phyloP scores from a whole-genome alignment of 192 early-diverging fungal species.

The Phycomyces nitens region DNA sequence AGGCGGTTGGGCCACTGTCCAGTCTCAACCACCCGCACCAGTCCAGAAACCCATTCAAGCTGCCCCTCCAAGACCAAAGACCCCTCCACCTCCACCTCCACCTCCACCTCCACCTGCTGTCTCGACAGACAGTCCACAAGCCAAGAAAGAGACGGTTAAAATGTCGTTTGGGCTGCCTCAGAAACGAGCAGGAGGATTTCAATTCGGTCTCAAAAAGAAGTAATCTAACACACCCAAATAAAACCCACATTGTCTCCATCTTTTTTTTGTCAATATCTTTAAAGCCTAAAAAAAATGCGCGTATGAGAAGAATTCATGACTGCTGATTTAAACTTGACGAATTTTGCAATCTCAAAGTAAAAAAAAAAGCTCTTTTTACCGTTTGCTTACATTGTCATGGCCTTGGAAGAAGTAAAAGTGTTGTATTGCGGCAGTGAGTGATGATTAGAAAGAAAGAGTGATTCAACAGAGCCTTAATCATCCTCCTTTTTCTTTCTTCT shows the following conservation, averaged over 20 bases:
- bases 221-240: background rate
- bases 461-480: background rate
- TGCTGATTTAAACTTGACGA: background rate
- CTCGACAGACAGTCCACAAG: background rate
- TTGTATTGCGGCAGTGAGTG: slow-evolving; percentile 45
- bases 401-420: slow-evolving; percentile 29
- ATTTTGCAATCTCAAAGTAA: too few species aligned
- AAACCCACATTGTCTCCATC: too few species aligned
- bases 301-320: background rate
- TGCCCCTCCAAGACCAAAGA: too few species aligned
- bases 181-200: slow-evolving; percentile 12
- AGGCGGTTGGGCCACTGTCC: slow-evolving; percentile 8
- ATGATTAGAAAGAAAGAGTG: background rate
- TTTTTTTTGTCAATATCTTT: too few species aligned
- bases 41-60: background rate
- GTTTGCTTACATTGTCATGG: background rate
- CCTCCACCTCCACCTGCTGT: background rate
- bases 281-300: too few species aligned
- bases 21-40: background rate
- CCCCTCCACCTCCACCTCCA: background rate
- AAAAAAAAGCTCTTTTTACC: background rate
- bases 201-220: slow-evolving; percentile 28
- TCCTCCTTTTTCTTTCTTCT: background rate
- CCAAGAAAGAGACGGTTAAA: slow-evolving; percentile 13
- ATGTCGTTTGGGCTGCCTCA: slow-evolving; percentile 21